Evolutionary conservation across 1,284 basidiomycete genomes (phyloP), one percentile per base, ranked within the genome.

Genomic region (Pseudozyma hubeiensis): DNA sequence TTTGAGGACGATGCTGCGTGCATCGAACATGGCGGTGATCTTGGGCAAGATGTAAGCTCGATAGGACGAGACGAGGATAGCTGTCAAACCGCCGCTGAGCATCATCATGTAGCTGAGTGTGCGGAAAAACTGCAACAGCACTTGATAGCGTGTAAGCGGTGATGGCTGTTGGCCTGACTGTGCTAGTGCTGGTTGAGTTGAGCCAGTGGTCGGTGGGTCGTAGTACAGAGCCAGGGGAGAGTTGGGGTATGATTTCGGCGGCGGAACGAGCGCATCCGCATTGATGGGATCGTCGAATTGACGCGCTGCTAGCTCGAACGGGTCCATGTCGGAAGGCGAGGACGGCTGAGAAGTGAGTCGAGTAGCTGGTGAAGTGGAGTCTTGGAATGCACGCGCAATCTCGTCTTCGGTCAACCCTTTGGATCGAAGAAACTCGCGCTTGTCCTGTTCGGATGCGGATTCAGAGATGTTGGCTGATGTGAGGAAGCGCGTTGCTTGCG

Each of bases 401-500:
- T 66, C 73, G 40, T 64, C 77, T 49, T 81, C 75, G 11, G 56
- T 57, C 46, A 83, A 19, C n/a, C 81, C 81, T 44, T 83, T 83
- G 33, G 74, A 70, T 1, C 66, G 65, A 35, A 83, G 45, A 44
- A 83, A 83, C 10, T 71, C 63, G 10, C 69, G 63, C 61, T 83
- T 74, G 44, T 61, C 56, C 14, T 72, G 66, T 31, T 75, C 54
- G 4, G 62, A 55, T 13, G 64, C 63, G 5, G 55, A 64, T 5
- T 64, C 63, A 24, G 65, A 61, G 37, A 75, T 57, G 33, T 60
- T 59, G 34, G 73, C 68, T 2, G 81, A 80, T 9, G 79, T 82
- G 30, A 83, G 64, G 57, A 83, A 83, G 34, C 81, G 77, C 45
- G 81, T 77, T 24, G 81, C 81, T 51, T 83, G 81, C 10, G 75